A percentile compares a stretch with the other conserved stretches of the same genome.
phyloP scores from a whole-genome alignment of 2,329 filamentous ascomycete genomes.

The Epicoccum sorghinum region DNA sequence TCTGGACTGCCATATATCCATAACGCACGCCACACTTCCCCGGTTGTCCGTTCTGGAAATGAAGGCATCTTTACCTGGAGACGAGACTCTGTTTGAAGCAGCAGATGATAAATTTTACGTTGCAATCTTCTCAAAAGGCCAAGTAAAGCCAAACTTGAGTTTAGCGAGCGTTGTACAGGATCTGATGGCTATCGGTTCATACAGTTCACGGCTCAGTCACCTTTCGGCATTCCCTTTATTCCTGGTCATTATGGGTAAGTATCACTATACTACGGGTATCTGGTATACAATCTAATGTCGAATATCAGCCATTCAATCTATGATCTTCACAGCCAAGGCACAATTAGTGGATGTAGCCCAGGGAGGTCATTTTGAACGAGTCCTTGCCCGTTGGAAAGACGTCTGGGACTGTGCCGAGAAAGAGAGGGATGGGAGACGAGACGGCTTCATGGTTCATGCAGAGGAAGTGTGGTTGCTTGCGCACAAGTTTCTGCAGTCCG shows the following conservation, averaged over 20 bases:
- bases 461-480: constrained; percentile 2
- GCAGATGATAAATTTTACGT: neutral
- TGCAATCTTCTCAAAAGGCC: neutral
- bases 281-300: neutral
- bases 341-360: neutral
- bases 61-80: neutral
- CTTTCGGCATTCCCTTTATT: neutral
- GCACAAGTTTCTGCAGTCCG: neutral
- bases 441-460: constrained; percentile 1
- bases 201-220: neutral
- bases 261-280: neutral
- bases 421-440: neutral
- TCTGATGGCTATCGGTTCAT: neutral
- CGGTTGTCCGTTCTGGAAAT: constrained; percentile 4
- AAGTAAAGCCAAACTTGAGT: neutral
- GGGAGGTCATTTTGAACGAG: neutral
- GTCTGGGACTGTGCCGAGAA: neutral
- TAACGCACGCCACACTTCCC: neutral
- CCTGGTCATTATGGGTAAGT: neutral
- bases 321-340: neutral
- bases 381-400: constrained; percentile 8
- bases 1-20: constrained; percentile 7
- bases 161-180: neutral
- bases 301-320: neutral
- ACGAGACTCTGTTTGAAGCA: neutral